These are phyloP conservation scores for Podosphaera xanthii DNA, from an alignment of 2,329 filamentous ascomycete species.

Conservation along the genomic window DNA sequence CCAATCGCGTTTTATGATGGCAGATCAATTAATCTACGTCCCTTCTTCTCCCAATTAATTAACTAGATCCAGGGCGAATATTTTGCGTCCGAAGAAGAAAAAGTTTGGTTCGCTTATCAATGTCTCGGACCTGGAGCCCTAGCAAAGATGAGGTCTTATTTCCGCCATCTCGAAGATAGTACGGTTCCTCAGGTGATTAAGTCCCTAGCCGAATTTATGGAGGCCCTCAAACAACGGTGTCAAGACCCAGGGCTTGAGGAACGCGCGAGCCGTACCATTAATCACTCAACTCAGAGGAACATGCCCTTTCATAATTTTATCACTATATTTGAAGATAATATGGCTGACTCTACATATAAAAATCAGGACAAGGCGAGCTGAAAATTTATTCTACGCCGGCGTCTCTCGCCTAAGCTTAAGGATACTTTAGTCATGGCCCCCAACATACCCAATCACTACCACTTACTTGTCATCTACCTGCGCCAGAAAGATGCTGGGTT, in stretches of 20 bases:
- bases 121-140: not conserved
- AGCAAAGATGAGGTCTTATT: not conserved
- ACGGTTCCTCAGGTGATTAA: not conserved
- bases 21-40: not conserved
- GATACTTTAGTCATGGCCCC: not conserved
- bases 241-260: not conserved
- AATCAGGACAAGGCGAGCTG: not conserved
- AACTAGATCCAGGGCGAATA: not conserved
- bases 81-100: not conserved
- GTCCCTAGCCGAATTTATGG: not conserved
- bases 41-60: not conserved
- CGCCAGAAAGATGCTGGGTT: not conserved
- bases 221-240: not conserved
- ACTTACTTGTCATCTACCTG: not conserved
- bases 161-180: not conserved
- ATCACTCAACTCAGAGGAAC: not conserved
- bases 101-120: not conserved
- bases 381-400: not conserved
- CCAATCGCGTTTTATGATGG: not conserved
- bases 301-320: not conserved
- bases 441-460: not conserved
- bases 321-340: not conserved
- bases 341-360: not conserved
- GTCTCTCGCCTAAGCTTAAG: not conserved
- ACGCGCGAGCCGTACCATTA: not conserved